These are phyloP conservation scores for Boletus rufocinnamomeus DNA, from an alignment of 768 basidiomycete species.

Conservation along the genomic window DNA sequence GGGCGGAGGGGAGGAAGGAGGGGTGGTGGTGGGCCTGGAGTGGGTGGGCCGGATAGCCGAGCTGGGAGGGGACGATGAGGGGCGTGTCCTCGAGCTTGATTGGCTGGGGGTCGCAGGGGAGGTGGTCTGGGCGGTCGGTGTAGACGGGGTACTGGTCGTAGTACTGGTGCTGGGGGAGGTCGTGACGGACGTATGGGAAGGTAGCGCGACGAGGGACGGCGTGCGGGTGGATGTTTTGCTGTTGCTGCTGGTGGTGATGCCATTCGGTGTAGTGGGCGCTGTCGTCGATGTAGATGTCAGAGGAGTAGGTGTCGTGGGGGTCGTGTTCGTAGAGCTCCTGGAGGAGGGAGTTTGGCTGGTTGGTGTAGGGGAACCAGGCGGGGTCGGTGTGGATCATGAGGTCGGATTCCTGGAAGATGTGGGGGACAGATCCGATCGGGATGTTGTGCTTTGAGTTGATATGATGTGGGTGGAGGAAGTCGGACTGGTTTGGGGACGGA, in stretches of 20 bases:
- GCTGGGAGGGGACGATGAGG: constrained; percentile 63
- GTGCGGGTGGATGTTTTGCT: constrained; percentile 28
- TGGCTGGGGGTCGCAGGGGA: constrained; percentile 25
- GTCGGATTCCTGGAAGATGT: constrained; percentile 50
- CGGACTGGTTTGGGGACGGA: constrained; percentile 58
- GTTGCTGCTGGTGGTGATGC: constrained; percentile 42
- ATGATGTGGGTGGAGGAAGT: constrained; percentile 30
- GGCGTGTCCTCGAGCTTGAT: constrained; percentile 71
- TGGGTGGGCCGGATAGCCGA: constrained; percentile 34
- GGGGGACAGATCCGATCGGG: constrained; percentile 47
- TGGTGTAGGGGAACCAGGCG: constrained; percentile 38
- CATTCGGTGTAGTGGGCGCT: constrained; percentile 37
- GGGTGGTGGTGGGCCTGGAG: constrained; percentile 39
- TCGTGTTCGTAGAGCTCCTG: constrained; percentile 73
- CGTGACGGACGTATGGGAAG: constrained; percentile 76
- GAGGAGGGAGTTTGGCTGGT: constrained; percentile 54
- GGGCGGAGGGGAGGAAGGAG: constrained; percentile 44
- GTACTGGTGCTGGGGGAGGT: constrained; percentile 49
- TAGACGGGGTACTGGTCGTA: constrained; percentile 41
- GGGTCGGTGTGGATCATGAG: constrained; percentile 41
- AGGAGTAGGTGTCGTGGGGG: constrained; percentile 41
- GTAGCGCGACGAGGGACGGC: constrained; percentile 62
- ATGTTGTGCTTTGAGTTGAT: constrained; percentile 41
- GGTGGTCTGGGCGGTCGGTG: constrained; percentile 24
- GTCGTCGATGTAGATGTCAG: constrained; percentile 39